Evolutionary conservation across 2,329 filamentous ascomycete species (phyloP).

Genomic region (Fusarium xylarioides): DNA sequence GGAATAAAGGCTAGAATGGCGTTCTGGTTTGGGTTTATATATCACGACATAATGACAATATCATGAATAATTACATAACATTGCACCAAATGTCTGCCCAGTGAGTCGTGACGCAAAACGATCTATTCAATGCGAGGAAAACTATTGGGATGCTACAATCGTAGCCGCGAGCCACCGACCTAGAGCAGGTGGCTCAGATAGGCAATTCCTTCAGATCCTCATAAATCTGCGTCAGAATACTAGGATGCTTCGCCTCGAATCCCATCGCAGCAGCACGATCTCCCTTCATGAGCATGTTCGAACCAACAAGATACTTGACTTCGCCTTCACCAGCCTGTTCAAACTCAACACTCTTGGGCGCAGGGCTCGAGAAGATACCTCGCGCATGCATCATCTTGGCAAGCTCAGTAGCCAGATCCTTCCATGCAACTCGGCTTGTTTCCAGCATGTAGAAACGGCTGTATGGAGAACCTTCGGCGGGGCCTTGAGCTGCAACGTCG

Average conservation of each 20-base stretch:
- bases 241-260: neutral
- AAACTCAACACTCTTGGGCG: neutral
- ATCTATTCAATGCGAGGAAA: neutral
- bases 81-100: no score
- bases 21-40: neutral
- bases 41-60: neutral
- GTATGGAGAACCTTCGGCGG: neutral
- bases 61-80: neutral
- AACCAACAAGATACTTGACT: conserved; percentile 3
- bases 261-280: conserved; percentile 7
- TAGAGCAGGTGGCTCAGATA: neutral
- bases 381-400: neutral
- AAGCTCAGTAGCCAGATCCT: conserved; percentile 2
- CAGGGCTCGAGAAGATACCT: neutral
- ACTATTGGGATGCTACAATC: rapidly evolving
- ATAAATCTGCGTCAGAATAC: neutral
- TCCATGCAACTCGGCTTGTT: conserved; percentile 1
- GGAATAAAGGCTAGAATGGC: neutral
- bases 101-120: no score
- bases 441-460: conserved; percentile 14
- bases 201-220: conserved; percentile 1
- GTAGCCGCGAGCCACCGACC: no score
- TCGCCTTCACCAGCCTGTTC: conserved; percentile 9
- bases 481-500: neutral
- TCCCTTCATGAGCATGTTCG: conserved; percentile 15